Conservation (phyloP, 2,329 filamentous ascomycete genomes). For the Beauveria varroae region DNA sequence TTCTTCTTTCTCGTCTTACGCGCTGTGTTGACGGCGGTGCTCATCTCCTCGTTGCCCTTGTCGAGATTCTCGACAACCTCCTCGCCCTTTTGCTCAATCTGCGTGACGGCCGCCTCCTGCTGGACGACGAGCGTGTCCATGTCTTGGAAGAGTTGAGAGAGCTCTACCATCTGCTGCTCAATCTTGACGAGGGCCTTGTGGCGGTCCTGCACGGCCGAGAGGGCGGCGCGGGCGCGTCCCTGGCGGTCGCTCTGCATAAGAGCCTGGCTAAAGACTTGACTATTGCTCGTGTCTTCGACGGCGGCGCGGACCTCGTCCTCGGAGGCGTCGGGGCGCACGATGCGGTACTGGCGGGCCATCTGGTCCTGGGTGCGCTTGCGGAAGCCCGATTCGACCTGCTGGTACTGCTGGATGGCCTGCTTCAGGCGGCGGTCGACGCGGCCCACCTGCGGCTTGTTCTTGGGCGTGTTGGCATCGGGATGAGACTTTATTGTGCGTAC, state of each 20-base stretch:
- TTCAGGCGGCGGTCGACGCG: constrained; percentile 74
- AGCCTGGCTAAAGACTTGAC: constrained; percentile 82
- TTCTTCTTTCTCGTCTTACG: constrained; percentile 82
- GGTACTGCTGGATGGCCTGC: constrained; percentile 72
- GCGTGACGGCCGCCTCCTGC: constrained; percentile 71
- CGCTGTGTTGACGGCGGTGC: constrained; percentile 73
- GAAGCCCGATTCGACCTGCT: constrained; percentile 72
- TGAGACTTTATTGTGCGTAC: constrained; percentile 78
- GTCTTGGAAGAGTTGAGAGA: constrained; percentile 82
- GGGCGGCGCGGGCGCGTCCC: constrained; percentile 71
- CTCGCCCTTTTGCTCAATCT: constrained; percentile 82
- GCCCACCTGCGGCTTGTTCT: constrained; percentile 74
- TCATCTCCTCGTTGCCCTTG: constrained; percentile 78
- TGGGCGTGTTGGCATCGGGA: constrained; percentile 63
- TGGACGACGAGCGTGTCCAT: constrained; percentile 79
- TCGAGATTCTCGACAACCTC: constrained; percentile 78
- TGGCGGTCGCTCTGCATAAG: constrained; percentile 74
- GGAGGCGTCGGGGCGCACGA: constrained; percentile 74
- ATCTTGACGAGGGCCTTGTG: constrained; percentile 88
- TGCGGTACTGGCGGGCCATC: constrained; percentile 82
- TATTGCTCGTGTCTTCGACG: constrained; percentile 62
- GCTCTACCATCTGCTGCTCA: constrained; percentile 79
- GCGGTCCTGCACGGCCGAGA: constrained; percentile 73
- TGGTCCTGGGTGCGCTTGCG: constrained; percentile 73
- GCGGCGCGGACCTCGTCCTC: constrained; percentile 72